These are phyloP conservation scores for Fusarium burgessii DNA, from an alignment of 2,329 filamentous ascomycete species.

Conservation along the genomic window DNA sequence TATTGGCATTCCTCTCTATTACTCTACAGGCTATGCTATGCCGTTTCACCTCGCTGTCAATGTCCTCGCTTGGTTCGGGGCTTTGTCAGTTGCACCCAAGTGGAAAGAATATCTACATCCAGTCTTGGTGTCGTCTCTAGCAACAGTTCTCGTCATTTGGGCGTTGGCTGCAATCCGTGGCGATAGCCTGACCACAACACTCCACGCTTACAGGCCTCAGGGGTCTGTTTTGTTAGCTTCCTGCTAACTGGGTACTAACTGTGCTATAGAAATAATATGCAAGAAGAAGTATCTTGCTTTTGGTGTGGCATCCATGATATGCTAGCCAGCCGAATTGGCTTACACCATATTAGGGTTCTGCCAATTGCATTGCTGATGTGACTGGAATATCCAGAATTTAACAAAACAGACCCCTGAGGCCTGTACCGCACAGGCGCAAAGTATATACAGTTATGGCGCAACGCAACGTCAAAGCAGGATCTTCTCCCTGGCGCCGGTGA, in stretches of 20 bases:
- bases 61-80: slow-evolving; percentile 64
- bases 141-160: slow-evolving; percentile 66
- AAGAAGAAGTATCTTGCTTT: too few species aligned
- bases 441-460: slow-evolving; percentile 65
- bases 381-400: too few species aligned
- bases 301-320: too few species aligned
- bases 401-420: too few species aligned
- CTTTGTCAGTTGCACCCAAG: slow-evolving; percentile 59
- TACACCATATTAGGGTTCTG: too few species aligned
- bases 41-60: slow-evolving; percentile 61
- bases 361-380: too few species aligned
- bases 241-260: too few species aligned
- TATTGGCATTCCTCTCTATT: slow-evolving; percentile 67
- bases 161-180: slow-evolving; percentile 61
- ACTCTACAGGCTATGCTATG: slow-evolving; percentile 64
- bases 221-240: too few species aligned
- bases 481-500: slow-evolving; percentile 66
- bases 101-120: slow-evolving; percentile 69
- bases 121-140: slow-evolving; percentile 66
- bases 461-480: slow-evolving; percentile 37
- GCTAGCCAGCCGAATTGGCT: too few species aligned
- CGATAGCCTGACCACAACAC: slow-evolving; percentile 55
- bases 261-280: too few species aligned
- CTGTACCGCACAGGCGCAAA: slow-evolving; percentile 59
- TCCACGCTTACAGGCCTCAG: slow-evolving; percentile 55